These are phyloP conservation scores for Apophysomyces elegans DNA, from an alignment of 371 early-diverging fungal species.

Conservation along the genomic window DNA sequence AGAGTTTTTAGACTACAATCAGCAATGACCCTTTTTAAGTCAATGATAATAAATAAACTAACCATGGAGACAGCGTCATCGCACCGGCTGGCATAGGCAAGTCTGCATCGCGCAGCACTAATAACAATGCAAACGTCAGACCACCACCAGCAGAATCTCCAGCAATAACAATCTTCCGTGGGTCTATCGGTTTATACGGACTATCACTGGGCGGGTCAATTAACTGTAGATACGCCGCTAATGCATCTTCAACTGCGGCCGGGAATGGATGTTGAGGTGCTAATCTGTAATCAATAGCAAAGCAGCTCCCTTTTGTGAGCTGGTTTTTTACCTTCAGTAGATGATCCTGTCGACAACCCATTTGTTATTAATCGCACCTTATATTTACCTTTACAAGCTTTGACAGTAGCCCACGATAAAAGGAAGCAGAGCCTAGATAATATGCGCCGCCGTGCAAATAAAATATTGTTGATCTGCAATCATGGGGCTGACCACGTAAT, in stretches of 20 bases:
- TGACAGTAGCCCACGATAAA: conserved; percentile 51
- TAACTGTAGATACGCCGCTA: conserved; percentile 74
- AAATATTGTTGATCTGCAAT: conserved; percentile 33
- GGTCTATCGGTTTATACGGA: conserved; percentile 46
- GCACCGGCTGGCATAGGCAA: conserved; percentile 57
- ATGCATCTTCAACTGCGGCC: conserved; percentile 78
- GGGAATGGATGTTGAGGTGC: conserved; percentile 89
- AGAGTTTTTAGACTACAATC: not conserved
- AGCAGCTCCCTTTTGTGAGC: conserved; percentile 17
- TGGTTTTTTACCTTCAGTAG: conserved; percentile 18
- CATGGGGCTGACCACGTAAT: not conserved
- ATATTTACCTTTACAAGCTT: conserved; percentile 42
- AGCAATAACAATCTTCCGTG: conserved; percentile 71
- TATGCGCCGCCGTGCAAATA: conserved; percentile 83
- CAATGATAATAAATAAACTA: conserved; percentile 14
- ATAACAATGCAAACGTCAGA: conserved; percentile 48
- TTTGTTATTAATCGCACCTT: no score
- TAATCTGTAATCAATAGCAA: conserved; percentile 75
- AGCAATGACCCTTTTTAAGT: conserved; percentile 20
- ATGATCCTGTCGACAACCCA: no score
- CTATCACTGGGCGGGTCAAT: conserved; percentile 57
- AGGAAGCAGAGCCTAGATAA: conserved; percentile 50
- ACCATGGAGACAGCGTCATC: conserved; percentile 53
- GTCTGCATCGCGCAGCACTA: conserved; percentile 56
- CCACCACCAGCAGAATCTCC: conserved; percentile 88